Percentiles rank a stretch among this genome's conserved stretches.
phyloP scores from a whole-genome alignment of 2,329 filamentous ascomycete species.

The Chaetomiaceae sp. region DNA sequence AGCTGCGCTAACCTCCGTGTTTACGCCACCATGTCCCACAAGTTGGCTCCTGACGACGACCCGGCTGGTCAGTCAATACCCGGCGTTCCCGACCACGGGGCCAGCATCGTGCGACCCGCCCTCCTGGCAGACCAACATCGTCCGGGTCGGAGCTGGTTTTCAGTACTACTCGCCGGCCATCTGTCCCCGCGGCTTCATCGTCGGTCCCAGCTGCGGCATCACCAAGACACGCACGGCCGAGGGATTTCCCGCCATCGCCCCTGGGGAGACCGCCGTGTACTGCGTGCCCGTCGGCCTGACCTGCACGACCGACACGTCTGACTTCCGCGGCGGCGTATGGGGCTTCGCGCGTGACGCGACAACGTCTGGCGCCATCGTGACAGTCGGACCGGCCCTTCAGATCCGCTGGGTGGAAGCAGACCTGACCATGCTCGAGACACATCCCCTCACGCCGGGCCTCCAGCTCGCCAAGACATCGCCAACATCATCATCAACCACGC shows the following conservation, averaged over 20 bases:
- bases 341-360: slow-evolving; percentile 26
- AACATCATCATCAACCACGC: neutral
- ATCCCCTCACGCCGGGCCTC: slow-evolving; percentile 32
- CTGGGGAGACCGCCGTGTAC: slow-evolving; percentile 29
- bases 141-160: slow-evolving; percentile 32
- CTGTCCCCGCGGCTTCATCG: slow-evolving; percentile 33
- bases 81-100: slow-evolving; percentile 29
- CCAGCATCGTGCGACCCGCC: slow-evolving; percentile 33
- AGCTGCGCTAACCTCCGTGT: slow-evolving; percentile 36
- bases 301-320: slow-evolving; percentile 37
- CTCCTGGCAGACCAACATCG: slow-evolving; percentile 31
- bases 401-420: slow-evolving; percentile 34
- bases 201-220: slow-evolving; percentile 28
- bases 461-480: slow-evolving; percentile 16
- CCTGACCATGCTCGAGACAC: slow-evolving; percentile 30
- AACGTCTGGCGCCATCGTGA: slow-evolving; percentile 19
- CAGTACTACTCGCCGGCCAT: slow-evolving; percentile 37
- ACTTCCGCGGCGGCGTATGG: slow-evolving; percentile 36
- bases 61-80: slow-evolving; percentile 35
- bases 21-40: slow-evolving; percentile 34
- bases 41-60: slow-evolving; percentile 36
- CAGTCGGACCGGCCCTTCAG: slow-evolving; percentile 34
- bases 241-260: slow-evolving; percentile 27
- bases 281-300: slow-evolving; percentile 31
- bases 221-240: slow-evolving; percentile 25